phyloP scores from a whole-genome alignment of 352 stramenopile genomes.

The Globisporangium cystogenes region DNA sequence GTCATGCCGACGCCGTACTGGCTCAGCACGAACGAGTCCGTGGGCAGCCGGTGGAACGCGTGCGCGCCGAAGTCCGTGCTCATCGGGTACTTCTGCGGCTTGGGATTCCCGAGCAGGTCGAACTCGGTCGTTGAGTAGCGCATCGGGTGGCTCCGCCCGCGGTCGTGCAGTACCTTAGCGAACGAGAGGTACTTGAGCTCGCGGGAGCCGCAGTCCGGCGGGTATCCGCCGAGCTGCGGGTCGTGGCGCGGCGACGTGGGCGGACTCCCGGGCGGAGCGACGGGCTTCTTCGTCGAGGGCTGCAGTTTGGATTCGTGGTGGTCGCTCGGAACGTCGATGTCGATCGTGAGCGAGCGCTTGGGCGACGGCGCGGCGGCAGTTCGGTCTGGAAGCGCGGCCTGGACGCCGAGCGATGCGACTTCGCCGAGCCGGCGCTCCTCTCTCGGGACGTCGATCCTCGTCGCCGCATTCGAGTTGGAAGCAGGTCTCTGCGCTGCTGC shows the following conservation, averaged over 20 bases:
- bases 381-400: background rate
- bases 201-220: conserved; percentile 66
- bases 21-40: conserved; percentile 69
- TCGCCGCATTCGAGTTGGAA: background rate
- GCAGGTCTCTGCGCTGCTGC: too few species aligned
- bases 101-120: conserved; percentile 46
- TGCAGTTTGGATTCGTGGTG: background rate
- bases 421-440: conserved; percentile 6
- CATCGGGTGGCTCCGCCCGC: conserved; percentile 70
- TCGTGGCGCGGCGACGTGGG: conserved; percentile 40
- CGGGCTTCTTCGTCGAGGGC: background rate
- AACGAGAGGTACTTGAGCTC: conserved; percentile 76
- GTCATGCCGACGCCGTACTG: conserved; percentile 72
- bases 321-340: conserved; percentile 1
- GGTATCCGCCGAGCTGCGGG: conserved; percentile 62
- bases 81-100: conserved; percentile 51
- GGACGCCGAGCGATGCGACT: background rate
- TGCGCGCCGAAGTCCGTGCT: conserved; percentile 75
- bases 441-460: background rate
- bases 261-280: background rate
- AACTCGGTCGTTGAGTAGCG: conserved; percentile 51
- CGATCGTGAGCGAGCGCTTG: conserved; percentile 1
- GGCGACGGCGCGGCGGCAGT: background rate
- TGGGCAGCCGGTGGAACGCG: conserved; percentile 65
- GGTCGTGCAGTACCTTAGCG: conserved; percentile 68